Base-by-base conservation (phyloP, 345 rosid genomes). In the Balakata baccata region DNA sequence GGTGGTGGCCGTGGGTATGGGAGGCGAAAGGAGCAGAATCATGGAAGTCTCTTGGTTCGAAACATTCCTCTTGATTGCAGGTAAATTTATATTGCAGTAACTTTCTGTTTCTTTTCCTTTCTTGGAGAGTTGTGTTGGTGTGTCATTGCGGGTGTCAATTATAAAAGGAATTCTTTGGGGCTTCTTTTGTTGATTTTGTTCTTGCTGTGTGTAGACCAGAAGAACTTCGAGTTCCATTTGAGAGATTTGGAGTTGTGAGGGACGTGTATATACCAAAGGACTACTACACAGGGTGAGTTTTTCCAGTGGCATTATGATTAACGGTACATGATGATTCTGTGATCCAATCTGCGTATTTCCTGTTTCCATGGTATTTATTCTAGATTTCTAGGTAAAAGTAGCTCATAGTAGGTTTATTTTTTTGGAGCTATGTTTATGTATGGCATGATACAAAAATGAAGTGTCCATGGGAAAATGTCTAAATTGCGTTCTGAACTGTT, bases 21-120 rank as follows among this genome's bases (percentile, higher is more conserved):
- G 50, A 89, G 98, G 77, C 90, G 93, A 74, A 87, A 77, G 80
- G 97, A 89, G 25, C 92, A 86, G 50, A 84, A 78, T 45, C 85
- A 80, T 37, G 96, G 98, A 74, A 94, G 98, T 79, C 92, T 92
- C 47, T 77, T 94, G 85, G 96, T 95, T 79, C 89, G 99, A 29
- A 95, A 95, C 76, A 89, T 95, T 78, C 96, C 99, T 72, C 85
- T 89, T 23, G 97, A 92, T 84, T 92, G 97, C 90, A 86, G 99
- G 98, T 95, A 37, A 74, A 38, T 61, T 46, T 67, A 1, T 22
- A 66, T 37, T 66, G 69, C 22, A 14, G 8, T 3, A 66, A 16
- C 7, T 6, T n/a, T 49, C 71, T 43, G 16, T 73, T 52, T 38
- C 25, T 18, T 14, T 7, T 6, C 62, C 37, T 47, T 68, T 58